phyloP scores from a whole-genome alignment of 164 flowering plant species.

The Dillenia turbinata region DNA sequence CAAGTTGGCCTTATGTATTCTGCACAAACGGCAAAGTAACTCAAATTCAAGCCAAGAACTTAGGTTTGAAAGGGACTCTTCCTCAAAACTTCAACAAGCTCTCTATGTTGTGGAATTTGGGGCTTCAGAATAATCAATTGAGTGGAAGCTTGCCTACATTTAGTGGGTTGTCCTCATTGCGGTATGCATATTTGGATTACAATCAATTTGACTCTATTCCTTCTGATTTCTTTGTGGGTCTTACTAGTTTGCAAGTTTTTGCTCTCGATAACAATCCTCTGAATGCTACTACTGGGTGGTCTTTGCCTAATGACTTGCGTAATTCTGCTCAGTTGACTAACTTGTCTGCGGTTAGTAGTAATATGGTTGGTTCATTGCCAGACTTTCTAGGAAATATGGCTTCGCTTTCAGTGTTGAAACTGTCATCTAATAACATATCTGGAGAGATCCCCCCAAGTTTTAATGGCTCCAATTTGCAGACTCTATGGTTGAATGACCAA shows the following conservation, averaged over 20 bases:
- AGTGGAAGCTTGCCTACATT: constrained; percentile 48
- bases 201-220: constrained; percentile 60
- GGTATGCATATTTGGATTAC: constrained; percentile 45
- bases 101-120: constrained; percentile 36
- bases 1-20: constrained; percentile 40
- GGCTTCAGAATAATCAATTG: constrained; percentile 54
- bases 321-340: constrained; percentile 43
- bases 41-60: constrained; percentile 55
- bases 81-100: constrained; percentile 52
- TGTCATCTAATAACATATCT: constrained; percentile 40
- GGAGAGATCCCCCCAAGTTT: constrained; percentile 53
- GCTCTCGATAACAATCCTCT: constrained; percentile 55
- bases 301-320: constrained; percentile 35
- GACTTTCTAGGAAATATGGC: constrained; percentile 51
- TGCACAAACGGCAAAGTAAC: constrained; percentile 46
- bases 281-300: constrained; percentile 56
- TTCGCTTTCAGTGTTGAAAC: constrained; percentile 34
- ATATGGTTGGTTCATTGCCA: constrained; percentile 56
- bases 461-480: constrained; percentile 29
- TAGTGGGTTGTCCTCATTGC: constrained; percentile 43
- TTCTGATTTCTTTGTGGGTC: constrained; percentile 48
- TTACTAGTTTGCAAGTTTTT: constrained; percentile 37
- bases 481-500: constrained; percentile 61
- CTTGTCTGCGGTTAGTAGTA: constrained; percentile 42
- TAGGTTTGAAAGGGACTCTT: constrained; percentile 49